Percentiles rank a stretch among this genome's conserved stretches.
Evolutionary conservation across 2,329 filamentous ascomycete species (phyloP).

Genomic region (Colletotrichum paranaense): DNA sequence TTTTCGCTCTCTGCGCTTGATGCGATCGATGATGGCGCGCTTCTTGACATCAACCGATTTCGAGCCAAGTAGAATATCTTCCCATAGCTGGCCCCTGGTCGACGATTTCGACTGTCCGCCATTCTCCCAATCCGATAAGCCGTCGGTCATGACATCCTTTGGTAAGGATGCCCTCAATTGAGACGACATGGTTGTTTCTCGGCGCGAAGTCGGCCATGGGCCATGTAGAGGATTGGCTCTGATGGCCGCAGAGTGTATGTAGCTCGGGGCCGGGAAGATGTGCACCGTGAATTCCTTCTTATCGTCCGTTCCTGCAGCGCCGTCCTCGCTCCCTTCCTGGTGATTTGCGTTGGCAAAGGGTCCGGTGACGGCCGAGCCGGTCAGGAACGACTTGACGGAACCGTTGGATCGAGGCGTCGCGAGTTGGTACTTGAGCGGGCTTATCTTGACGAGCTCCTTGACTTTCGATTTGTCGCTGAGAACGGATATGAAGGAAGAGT

Average conservation of each 20-base stretch:
- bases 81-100: constrained; percentile 38
- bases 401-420: constrained; percentile 41
- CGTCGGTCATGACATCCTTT: constrained; percentile 47
- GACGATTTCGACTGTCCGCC: constrained; percentile 40
- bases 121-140: constrained; percentile 57
- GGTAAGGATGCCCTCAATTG: constrained; percentile 54
- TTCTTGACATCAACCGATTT: constrained; percentile 27
- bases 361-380: constrained; percentile 34
- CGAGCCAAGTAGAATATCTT: constrained; percentile 36
- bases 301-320: constrained; percentile 7
- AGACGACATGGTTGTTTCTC: constrained; percentile 45
- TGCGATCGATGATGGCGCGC: constrained; percentile 27
- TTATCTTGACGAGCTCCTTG: constrained; percentile 51
- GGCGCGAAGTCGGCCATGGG: constrained; percentile 52
- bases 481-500: constrained; percentile 62
- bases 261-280: constrained; percentile 51
- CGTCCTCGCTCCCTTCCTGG: neutral
- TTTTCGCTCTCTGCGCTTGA: neutral
- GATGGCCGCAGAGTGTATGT: constrained; percentile 53
- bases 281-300: constrained; percentile 54
- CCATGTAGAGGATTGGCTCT: constrained; percentile 50
- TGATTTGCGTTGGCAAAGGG: constrained; percentile 11
- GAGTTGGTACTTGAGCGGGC: constrained; percentile 61
- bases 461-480: constrained; percentile 54
- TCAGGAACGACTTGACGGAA: constrained; percentile 46